Evolutionary conservation across 208 protist species (phyloP).

Genomic region (Trichomonas tenax): DNA sequence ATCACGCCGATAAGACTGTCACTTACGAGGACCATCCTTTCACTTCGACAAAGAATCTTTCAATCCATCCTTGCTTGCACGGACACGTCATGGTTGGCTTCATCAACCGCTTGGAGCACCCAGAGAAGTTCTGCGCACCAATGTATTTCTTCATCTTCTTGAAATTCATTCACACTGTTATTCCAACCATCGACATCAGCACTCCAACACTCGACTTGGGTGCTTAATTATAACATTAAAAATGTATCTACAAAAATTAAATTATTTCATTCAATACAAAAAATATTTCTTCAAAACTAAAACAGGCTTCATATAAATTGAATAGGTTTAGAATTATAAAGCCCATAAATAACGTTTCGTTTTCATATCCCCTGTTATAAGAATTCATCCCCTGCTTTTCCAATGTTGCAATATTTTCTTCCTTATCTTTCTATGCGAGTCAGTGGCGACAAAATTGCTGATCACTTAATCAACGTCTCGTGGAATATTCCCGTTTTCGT

Average conservation of each 20-base stretch:
- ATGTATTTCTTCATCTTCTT: background rate
- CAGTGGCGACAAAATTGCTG: background rate
- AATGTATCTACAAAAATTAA: background rate
- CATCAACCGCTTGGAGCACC: background rate
- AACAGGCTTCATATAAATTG: no score
- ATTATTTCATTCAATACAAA: background rate
- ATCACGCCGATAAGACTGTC: background rate
- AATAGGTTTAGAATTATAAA: no score
- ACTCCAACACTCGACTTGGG: background rate
- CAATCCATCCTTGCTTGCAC: background rate
- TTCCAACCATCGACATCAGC: conserved; percentile 8
- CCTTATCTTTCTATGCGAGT: background rate
- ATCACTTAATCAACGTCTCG: background rate
- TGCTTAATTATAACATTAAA: background rate
- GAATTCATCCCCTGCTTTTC: background rate
- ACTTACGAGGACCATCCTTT: background rate
- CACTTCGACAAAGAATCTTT: background rate
- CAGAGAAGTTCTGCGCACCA: background rate
- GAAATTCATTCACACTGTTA: conserved; percentile 12
- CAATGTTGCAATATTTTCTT: background rate
- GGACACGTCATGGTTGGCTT: background rate
- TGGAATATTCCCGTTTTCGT: background rate
- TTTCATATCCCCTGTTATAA: no score
- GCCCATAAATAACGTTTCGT: no score
- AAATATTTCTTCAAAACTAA: no score